Conservation (phyloP, 345 rosid species). For the Melastoma malabathricum region DNA sequence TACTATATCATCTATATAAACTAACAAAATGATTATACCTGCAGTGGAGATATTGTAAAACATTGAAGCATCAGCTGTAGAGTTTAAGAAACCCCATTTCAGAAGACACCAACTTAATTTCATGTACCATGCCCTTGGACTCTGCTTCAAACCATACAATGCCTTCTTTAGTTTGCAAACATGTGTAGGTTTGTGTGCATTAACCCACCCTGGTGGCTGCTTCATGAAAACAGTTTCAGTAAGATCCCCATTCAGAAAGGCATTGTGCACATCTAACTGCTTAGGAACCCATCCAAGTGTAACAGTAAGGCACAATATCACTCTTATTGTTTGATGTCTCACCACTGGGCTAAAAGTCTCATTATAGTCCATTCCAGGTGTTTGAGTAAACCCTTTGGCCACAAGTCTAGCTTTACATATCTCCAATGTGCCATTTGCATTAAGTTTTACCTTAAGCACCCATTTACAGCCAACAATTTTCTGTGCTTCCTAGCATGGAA, state of each 20-base stretch:
- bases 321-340: background rate
- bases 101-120: background rate
- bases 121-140: background rate
- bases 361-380: background rate
- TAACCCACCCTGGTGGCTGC: no score
- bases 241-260: no score
- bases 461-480: background rate
- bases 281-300: background rate
- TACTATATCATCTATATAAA: slow-evolving; percentile 1
- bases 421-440: background rate
- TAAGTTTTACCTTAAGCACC: no score
- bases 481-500: no score
- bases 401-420: background rate
- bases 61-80: background rate
- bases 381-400: background rate
- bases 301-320: background rate
- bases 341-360: background rate
- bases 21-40: background rate
- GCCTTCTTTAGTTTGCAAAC: no score
- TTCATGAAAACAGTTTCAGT: no score
- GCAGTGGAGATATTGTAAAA: background rate
- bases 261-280: background rate
- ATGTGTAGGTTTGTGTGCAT: no score
- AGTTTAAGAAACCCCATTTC: background rate
- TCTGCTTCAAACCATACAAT: background rate